Conservation (phyloP, 208 protist genomes). For the Crithidia thermophila region DNA sequence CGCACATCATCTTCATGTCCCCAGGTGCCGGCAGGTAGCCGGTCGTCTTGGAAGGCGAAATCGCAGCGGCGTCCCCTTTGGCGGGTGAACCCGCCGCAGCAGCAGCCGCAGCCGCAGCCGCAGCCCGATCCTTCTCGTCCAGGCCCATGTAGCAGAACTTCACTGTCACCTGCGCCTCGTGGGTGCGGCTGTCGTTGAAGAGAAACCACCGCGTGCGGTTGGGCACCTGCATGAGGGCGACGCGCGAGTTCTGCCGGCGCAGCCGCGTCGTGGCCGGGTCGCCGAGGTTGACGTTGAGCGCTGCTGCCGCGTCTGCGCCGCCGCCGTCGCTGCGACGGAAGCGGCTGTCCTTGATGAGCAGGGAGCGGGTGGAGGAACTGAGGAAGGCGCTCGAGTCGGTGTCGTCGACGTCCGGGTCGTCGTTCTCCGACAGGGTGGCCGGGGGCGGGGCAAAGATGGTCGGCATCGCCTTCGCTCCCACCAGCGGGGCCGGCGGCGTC, state of each 20-base stretch:
- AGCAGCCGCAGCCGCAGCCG: background rate
- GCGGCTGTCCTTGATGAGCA: constrained; percentile 38
- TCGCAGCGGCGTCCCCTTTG: too few species aligned
- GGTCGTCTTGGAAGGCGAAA: too few species aligned
- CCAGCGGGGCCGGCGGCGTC: background rate
- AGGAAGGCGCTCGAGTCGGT: background rate
- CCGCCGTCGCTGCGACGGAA: constrained; percentile 14
- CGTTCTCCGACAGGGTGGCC: background rate
- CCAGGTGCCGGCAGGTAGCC: background rate
- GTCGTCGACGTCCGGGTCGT: background rate
- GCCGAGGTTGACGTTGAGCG: background rate
- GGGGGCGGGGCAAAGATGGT: background rate
- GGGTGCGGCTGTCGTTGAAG: constrained; percentile 63
- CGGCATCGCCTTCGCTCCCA: background rate
- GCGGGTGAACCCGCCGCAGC: constrained; percentile 1
- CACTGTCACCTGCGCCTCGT: constrained; percentile 53
- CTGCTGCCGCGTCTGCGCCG: background rate
- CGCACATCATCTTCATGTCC: constrained; percentile 28
- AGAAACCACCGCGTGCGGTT: constrained; percentile 45
- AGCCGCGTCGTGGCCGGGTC: constrained; percentile 12
- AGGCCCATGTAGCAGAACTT: constrained; percentile 28
- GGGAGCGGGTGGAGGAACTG: constrained; percentile 12
- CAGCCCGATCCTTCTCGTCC: background rate
- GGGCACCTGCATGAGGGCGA: constrained; percentile 24
- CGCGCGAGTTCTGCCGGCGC: constrained; percentile 28